Percentiles rank a stretch among this genome's conserved stretches.
Evolutionary conservation across 2,329 filamentous ascomycete genomes (phyloP).

Genomic region (Colletotrichum sp.): DNA sequence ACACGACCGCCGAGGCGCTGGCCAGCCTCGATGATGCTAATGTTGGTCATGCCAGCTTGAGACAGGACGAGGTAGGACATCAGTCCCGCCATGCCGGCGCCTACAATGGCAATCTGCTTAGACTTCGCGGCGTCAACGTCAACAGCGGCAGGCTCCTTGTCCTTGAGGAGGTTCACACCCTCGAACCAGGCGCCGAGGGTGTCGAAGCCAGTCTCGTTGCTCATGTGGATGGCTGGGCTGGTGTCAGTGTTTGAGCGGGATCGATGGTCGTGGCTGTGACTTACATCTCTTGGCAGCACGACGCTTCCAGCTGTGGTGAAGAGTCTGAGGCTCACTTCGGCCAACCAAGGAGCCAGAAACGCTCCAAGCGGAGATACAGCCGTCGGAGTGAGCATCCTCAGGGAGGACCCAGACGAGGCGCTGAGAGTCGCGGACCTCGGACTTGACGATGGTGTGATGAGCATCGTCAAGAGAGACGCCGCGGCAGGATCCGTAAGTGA

Average conservation of each 20-base stretch:
- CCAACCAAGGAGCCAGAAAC: conserved; percentile 33
- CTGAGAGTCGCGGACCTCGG: conserved; percentile 21
- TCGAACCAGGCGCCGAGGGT: conserved; percentile 67
- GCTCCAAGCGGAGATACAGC: conserved; percentile 47
- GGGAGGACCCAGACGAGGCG: conserved; percentile 30
- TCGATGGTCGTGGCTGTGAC: neutral
- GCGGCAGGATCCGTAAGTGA: conserved; percentile 28
- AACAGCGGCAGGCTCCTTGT: conserved; percentile 56
- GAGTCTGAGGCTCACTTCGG: conserved; percentile 37
- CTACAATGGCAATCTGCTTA: conserved; percentile 67
- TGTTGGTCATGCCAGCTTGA: conserved; percentile 61
- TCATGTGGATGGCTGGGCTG: conserved; percentile 46
- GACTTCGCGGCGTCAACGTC: conserved; percentile 60
- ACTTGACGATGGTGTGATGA: conserved; percentile 24
- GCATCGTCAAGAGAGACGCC: conserved; percentile 14
- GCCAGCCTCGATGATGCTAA: conserved; percentile 66
- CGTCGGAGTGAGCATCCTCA: conserved; percentile 27
- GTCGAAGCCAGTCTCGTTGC: conserved; percentile 53
- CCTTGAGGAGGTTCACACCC: conserved; percentile 62
- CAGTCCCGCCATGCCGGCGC: conserved; percentile 69
- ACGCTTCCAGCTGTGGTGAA: conserved; percentile 30
- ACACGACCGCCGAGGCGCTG: conserved; percentile 68
- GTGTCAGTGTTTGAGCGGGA: conserved; percentile 22
- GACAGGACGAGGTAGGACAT: conserved; percentile 61
- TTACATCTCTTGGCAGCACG: conserved; percentile 21